Evolutionary conservation across 176 grass and related monocot species (phyloP).

Genomic region (Dendrocalamus sinicus): DNA sequence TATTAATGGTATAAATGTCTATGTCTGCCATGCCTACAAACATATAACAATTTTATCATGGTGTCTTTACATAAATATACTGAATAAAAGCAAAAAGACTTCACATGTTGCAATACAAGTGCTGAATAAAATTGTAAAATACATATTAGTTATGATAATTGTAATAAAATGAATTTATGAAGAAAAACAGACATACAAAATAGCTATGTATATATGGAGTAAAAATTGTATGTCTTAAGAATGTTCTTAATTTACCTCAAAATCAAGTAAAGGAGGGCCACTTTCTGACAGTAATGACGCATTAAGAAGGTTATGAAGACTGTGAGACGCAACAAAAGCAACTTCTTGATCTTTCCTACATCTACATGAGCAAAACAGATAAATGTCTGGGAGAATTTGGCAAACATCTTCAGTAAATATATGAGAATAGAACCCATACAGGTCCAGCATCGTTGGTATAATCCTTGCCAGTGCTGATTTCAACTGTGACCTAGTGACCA

Average conservation of each 20-base stretch:
- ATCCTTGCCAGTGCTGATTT: slow-evolving; percentile 91
- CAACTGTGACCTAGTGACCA: slow-evolving; percentile 89
- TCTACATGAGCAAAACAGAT: slow-evolving; percentile 57
- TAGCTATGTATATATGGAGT: slow-evolving; percentile 22
- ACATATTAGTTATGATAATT: not conserved
- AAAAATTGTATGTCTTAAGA: slow-evolving; percentile 29
- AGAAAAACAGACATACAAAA: not conserved
- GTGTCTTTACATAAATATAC: not conserved
- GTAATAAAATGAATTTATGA: not conserved
- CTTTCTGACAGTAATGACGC: slow-evolving; percentile 77
- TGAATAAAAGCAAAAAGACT: not conserved
- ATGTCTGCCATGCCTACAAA: not conserved
- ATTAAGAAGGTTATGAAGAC: slow-evolving; percentile 92
- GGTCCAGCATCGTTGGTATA: slow-evolving; percentile 88
- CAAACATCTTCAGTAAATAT: slow-evolving; percentile 47
- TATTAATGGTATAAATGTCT: not conserved
- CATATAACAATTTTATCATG: not conserved
- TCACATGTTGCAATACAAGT: not conserved
- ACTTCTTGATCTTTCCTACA: slow-evolving; percentile 93
- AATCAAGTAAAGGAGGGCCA: slow-evolving; percentile 97
- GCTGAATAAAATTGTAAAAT: not conserved
- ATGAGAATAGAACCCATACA: slow-evolving; percentile 65
- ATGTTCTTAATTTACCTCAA: slow-evolving; percentile 74
- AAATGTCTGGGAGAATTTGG: slow-evolving; percentile 21
- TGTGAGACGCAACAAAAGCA: slow-evolving; percentile 82